These are phyloP conservation scores for Coffea eugenioides DNA, from an alignment of 257 asterid genomes.

Conservation along the genomic window DNA sequence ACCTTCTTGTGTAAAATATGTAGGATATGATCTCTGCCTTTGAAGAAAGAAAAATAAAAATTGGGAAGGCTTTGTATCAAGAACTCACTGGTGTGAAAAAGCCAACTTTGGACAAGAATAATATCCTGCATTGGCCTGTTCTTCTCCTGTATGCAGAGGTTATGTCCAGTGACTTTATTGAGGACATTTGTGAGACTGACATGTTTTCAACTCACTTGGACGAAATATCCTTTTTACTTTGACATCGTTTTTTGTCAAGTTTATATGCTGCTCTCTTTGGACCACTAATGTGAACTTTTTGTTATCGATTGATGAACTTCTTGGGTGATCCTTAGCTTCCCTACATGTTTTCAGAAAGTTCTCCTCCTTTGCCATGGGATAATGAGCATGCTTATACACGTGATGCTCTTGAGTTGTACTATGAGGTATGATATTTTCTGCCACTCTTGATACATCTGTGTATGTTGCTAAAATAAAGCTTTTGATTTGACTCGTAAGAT, in stretches of 20 bases:
- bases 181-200: slow-evolving; percentile 92
- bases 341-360: slow-evolving; percentile 79
- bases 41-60: slow-evolving; percentile 59
- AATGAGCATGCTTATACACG: slow-evolving; percentile 64
- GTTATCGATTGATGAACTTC: slow-evolving; percentile 16
- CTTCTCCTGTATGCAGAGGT: slow-evolving; percentile 80
- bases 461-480: no score
- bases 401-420: slow-evolving; percentile 79
- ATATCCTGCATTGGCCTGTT: slow-evolving; percentile 94
- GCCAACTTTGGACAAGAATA: slow-evolving; percentile 62
- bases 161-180: slow-evolving; percentile 89
- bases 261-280: not conserved
- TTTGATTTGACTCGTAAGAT: not conserved
- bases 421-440: slow-evolving; percentile 58
- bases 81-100: slow-evolving; percentile 82
- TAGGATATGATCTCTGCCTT: slow-evolving; percentile 74
- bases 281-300: not conserved
- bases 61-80: slow-evolving; percentile 80
- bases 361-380: slow-evolving; percentile 89
- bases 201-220: slow-evolving; percentile 75
- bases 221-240: slow-evolving; percentile 67
- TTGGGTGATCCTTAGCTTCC: slow-evolving; percentile 56
- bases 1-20: slow-evolving; percentile 21
- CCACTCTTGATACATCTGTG: not conserved
- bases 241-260: slow-evolving; percentile 4